Conservation (phyloP, 148 eudicot species). For the Silene conica region DNA sequence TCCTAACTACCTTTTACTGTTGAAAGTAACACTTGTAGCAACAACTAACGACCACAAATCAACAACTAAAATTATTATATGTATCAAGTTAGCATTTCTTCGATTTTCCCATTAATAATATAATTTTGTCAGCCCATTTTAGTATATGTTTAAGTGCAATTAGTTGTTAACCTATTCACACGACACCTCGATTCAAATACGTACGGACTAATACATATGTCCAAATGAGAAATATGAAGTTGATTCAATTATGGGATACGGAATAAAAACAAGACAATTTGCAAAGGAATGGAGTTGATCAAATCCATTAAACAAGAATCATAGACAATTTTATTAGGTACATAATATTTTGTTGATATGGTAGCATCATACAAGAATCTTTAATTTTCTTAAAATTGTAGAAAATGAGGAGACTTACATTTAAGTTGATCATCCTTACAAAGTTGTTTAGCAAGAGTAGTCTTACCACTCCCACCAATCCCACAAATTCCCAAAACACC, state of each 20-base stretch:
- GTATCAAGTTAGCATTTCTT: not conserved
- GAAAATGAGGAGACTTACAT: constrained; percentile 36
- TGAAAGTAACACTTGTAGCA: not conserved
- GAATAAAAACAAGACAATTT: too few relatives aligned
- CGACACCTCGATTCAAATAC: too few relatives aligned
- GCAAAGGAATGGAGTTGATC: too few relatives aligned
- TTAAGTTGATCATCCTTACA: constrained; percentile 55
- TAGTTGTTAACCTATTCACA: too few relatives aligned
- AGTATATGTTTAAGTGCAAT: too few relatives aligned
- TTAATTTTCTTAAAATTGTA: not conserved
- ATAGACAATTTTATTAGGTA: too few relatives aligned
- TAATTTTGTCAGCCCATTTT: too few relatives aligned
- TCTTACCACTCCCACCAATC: constrained; percentile 90
- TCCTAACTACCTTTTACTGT: not conserved
- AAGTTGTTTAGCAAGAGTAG: constrained; percentile 67
- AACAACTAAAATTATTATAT: not conserved
- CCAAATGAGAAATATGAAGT: too few relatives aligned
- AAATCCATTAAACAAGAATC: too few relatives aligned
- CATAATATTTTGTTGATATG: too few relatives aligned
- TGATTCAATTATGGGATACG: not conserved
- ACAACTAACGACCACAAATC: not conserved
- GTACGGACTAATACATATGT: too few relatives aligned
- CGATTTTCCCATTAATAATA: not conserved
- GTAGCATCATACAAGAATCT: too few relatives aligned
- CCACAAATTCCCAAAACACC: constrained; percentile 67